Evolutionary conservation across 2,329 filamentous ascomycete genomes (phyloP), one percentile per base, ranked within the genome.

Genomic region (Stagonosporopsis cucurbitacearum): DNA sequence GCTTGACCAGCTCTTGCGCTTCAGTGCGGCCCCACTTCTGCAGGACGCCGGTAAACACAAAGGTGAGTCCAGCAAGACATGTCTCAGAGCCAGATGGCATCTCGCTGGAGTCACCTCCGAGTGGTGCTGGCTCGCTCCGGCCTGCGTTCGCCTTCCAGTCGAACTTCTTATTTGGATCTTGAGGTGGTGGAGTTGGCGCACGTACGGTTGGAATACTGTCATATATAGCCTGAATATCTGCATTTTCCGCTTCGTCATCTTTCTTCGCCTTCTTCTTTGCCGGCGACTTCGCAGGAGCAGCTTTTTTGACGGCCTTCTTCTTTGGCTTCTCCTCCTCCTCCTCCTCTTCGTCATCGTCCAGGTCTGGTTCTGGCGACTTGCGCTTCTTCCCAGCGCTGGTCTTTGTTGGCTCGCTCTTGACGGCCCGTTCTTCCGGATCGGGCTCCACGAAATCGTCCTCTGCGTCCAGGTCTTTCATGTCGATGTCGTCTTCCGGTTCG

Each of bases 11-110:
- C 39, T 85, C 87, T 63, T 93, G 88, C 1, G 86, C 94, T 66
- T 96, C 92, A 6, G 96, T 92, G 58, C 95, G 87, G 40, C 90
- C 88, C 53, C 98, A 84, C 0, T 85, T 88, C 58, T 90, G 85
- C 35, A 98, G 80, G 22, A 97, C 83, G 22, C 95, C 95, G 0
- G 96, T 99, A 68, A 99, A 99, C 25, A 99, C 95, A 70, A 99
- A 99, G 0, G 87, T 90, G 51, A 98, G 81, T 0, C 96, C 95
- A 50, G 88, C 88, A 52, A 99, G 84, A 71, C 95, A 99, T 66
- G 97, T 96, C 11, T 95, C 91, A 48, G 88, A 87, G 7, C 95
- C 95, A 19, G 86, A 84, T 0, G 95, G 95, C 45, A 97, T 79
- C 15, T 96, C 91, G 26, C 81, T 49, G 2, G 65, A 86, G 9